Evolutionary conservation across 129 eudicot species (phyloP), one percentile per base, ranked within the genome.

Genomic region (Centaurea solstitialis): DNA sequence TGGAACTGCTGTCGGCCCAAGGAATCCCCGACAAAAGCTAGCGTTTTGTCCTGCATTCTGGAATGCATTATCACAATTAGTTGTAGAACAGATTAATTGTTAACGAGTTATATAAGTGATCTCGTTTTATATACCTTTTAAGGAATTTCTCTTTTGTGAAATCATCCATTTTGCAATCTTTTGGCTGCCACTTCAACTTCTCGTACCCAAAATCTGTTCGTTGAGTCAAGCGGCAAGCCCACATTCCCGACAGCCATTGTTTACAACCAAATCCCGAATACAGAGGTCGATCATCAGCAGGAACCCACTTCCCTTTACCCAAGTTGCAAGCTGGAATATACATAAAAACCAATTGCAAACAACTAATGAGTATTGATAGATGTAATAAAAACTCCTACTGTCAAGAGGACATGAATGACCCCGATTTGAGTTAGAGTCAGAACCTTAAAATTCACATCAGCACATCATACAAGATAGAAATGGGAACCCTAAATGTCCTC

Each of bases 1-100:
- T 93, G 97, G 73, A 93, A 93, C 73, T 93, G 97, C 41, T 93
- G 98, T 70, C 98, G 85, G 11, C 98, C 98, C 43, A 93, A 78
- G 1, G 98, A 93, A 81, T 93, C 97, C 70, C 98, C 98, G 67
- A 93, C 76, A 37, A 91, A 93, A 64, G 97, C 97, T 81, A 93
- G 79, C 21, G 98, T 93, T 85, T 91, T 91, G 80, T 88, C 79
- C 87, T 79, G 84, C 98, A 93, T 91, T 87, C 98, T 91, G 93
- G 26, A 80, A 73, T 33, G 13, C 18, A 71, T 64, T 26, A 30
- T 43, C 74, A 69, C 61, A 77, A 71, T 38, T 12, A 10, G 75
- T 71, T 57, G 65, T 57, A 17, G 17, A 53, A 57, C 20, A 57
- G n/a, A 21, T 57, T 57, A 53, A 17, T 7, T 26, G 30, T 4